These are phyloP conservation scores for Neonothopanus nambi DNA, from an alignment of 1,284 basidiomycete genomes.

Conservation along the genomic window DNA sequence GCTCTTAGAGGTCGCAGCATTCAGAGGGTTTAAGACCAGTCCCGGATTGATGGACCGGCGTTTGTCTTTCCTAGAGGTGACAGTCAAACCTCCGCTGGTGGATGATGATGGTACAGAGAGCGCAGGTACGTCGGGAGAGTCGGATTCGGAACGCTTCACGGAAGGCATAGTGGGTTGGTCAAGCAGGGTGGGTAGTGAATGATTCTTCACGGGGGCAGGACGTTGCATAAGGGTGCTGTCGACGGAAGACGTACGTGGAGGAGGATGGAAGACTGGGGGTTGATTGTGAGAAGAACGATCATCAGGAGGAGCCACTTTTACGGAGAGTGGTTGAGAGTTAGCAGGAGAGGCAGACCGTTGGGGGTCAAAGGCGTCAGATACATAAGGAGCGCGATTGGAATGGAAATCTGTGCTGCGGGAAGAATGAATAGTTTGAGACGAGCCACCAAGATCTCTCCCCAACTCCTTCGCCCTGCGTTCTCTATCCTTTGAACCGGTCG, in stretches of 20 bases:
- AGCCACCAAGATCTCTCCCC: background rate
- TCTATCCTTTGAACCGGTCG: slow-evolving; percentile 41
- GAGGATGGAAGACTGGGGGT: slow-evolving; percentile 16
- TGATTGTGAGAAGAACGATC: background rate
- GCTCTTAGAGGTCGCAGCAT: slow-evolving; percentile 13
- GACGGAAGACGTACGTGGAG: slow-evolving; percentile 20
- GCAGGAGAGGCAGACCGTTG: slow-evolving; percentile 16
- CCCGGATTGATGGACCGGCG: slow-evolving; percentile 50
- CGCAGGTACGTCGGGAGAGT: slow-evolving; percentile 1
- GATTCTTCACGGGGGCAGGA: slow-evolving; percentile 29
- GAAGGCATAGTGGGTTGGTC: background rate
- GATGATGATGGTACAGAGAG: slow-evolving; percentile 5
- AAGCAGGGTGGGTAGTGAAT: slow-evolving; percentile 4
- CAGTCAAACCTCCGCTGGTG: slow-evolving; percentile 7
- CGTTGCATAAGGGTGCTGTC: slow-evolving; percentile 15
- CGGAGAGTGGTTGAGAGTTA: slow-evolving; percentile 21
- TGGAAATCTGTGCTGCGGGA: slow-evolving; percentile 23
- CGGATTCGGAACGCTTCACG: background rate
- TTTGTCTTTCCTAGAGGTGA: slow-evolving; percentile 36
- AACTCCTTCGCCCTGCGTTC: slow-evolving; percentile 37
- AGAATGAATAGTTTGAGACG: slow-evolving; percentile 1
- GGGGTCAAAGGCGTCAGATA: slow-evolving; percentile 36
- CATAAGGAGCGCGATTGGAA: slow-evolving; percentile 27
- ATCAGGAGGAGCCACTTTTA: slow-evolving; percentile 42
- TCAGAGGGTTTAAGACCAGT: slow-evolving; percentile 34